Conservation (phyloP, 495 filamentous ascomycete genomes). For the Choiromyces venosus region DNA sequence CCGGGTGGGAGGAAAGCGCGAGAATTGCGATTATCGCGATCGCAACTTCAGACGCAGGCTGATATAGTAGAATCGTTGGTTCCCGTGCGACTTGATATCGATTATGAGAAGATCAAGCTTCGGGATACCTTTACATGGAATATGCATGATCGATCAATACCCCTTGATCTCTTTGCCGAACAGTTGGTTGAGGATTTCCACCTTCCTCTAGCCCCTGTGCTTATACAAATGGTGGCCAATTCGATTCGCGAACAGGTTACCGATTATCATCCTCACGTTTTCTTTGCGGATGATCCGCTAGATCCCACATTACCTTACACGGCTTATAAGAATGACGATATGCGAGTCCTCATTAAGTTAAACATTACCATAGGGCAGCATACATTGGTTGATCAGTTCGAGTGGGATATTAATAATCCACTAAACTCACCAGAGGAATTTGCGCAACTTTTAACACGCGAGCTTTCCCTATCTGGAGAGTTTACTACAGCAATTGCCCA, state of each 20-base stretch:
- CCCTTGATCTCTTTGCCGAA: conserved; percentile 72
- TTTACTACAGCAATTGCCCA: conserved; percentile 97
- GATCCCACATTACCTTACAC: conserved; percentile 85
- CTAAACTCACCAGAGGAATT: conserved; percentile 92
- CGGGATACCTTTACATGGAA: conserved; percentile 99
- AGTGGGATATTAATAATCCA: conserved; percentile 97
- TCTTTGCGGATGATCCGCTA: conserved; percentile 80
- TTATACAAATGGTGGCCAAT: conserved; percentile 70
- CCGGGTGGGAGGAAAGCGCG: conserved; percentile 68
- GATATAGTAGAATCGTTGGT: conserved; percentile 88
- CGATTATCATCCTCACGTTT: conserved; percentile 87
- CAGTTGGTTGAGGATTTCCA: conserved; percentile 89
- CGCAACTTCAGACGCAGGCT: conserved; percentile 73
- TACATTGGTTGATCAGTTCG: conserved; percentile 93
- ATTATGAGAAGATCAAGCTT: conserved; percentile 91
- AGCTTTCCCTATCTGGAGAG: conserved; percentile 88
- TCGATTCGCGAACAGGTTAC: conserved; percentile 84
- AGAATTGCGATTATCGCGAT: conserved; percentile 63
- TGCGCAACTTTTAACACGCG: conserved; percentile 76
- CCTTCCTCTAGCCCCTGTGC: conserved; percentile 62
- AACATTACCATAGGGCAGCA: conserved; percentile 97
- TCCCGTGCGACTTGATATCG: conserved; percentile 84
- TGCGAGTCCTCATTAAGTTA: conserved; percentile 89
- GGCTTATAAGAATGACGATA: conserved; percentile 97
- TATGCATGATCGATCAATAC: conserved; percentile 78